A percentile compares a stretch with the other conserved stretches of the same genome.
These are phyloP conservation scores for Cercophora scortea DNA, from an alignment of 495 filamentous ascomycete genomes.

Conservation along the genomic window DNA sequence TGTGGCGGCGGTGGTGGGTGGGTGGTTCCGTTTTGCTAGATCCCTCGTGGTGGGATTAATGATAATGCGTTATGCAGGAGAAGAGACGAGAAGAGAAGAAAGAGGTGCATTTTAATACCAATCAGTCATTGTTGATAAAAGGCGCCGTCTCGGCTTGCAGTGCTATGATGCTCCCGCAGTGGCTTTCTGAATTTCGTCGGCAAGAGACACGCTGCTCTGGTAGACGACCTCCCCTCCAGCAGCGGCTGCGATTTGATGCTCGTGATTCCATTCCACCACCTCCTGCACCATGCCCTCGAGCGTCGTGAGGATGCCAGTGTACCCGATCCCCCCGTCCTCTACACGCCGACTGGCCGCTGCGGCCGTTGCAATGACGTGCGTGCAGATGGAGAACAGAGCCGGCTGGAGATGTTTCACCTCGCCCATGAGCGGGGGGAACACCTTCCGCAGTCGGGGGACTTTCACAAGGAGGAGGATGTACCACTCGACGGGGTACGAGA, in stretches of 20 bases:
- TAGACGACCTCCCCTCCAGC: slow-evolving; percentile 14
- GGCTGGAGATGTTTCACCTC: slow-evolving; percentile 47
- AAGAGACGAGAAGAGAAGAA: too few relatives aligned
- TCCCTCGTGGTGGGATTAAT: too few relatives aligned
- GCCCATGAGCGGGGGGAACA: slow-evolving; percentile 33
- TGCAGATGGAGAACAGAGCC: slow-evolving; percentile 44
- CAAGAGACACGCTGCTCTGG: slow-evolving; percentile 31
- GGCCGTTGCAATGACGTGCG: slow-evolving; percentile 43
- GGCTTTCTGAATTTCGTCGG: slow-evolving; percentile 25
- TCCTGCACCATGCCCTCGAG: slow-evolving; percentile 48
- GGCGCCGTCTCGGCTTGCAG: too few relatives aligned
- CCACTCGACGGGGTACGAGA: slow-evolving; percentile 42
- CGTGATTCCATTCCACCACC: slow-evolving; percentile 45
- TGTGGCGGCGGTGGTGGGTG: too few relatives aligned
- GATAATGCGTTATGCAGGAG: too few relatives aligned
- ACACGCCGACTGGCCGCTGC: slow-evolving; percentile 32
- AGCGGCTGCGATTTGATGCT: slow-evolving; percentile 13
- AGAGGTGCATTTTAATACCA: too few relatives aligned
- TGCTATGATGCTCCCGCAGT: neutral
- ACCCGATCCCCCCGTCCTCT: slow-evolving; percentile 43
- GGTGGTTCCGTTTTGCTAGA: too few relatives aligned
- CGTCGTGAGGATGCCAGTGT: slow-evolving; percentile 41
- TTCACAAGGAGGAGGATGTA: slow-evolving; percentile 38
- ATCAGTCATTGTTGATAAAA: too few relatives aligned
- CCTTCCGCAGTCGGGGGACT: slow-evolving; percentile 29